Evolutionary conservation across 2,329 filamentous ascomycete genomes (phyloP), one percentile per base, ranked within the genome.

Genomic region (Bipolaris cookei): DNA sequence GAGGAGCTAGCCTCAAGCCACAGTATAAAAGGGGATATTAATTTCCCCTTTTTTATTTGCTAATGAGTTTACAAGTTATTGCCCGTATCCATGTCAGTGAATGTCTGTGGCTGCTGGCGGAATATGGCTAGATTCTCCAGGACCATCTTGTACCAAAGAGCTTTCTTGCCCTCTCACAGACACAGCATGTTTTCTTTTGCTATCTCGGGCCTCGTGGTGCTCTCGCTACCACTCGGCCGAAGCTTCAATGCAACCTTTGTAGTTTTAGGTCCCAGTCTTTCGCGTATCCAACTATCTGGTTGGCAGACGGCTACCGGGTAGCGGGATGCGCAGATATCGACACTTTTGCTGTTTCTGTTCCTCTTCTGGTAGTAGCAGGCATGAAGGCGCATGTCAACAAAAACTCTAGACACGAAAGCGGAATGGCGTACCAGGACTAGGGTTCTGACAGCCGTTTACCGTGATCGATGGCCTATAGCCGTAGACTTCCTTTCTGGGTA

Each of bases 361-460:
- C 48, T 52, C 25, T 52, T 56, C 25, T 18, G 53, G 47, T 11
- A 56, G 20, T 55, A n/a, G 10, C n/a, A 21, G 41, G 23, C 38
- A 47, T 55, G 35, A 38, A 25, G 8, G n/a, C 11, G 46, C 23
- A 23, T 23, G 16, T n/a, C 14, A 20, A 43, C 20, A 32, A 43
- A 37, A 38, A 21, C n/a, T 13, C 13, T 42, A 34, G n/a, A n/a
- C 32, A n/a, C 8, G 11, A 50, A 49, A 44, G 16, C 4, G 39
- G 30, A n/a, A 38, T 21, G 42, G 32, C 4, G 39, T 39, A 34
- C 46, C 46, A 16, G 28, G 16, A 34, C 28, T n/a, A 35, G 32
- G 46, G 14, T 18, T 55, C 18, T 51, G 52, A 32, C 52, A 51
- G 52, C 52, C 52, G 52, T 56, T 46, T 50, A 37, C 53, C 3